Conservation (phyloP, 345 rosid species). For the Lepidium africanum region DNA sequence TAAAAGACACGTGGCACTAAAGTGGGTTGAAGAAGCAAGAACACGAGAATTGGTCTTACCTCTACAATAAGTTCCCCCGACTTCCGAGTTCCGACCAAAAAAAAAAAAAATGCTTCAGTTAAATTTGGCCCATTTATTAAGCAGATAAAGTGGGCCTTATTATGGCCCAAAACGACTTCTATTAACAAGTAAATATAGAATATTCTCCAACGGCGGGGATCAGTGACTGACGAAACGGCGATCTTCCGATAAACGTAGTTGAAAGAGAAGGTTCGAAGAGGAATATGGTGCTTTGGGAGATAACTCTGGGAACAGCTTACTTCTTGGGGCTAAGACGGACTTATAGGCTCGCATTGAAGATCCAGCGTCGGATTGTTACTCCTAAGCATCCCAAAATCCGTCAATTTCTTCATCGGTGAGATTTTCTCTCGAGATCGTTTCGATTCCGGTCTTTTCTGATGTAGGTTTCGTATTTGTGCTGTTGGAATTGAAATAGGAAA, state of each 20-base stretch:
- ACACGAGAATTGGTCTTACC: background rate
- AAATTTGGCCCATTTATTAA: background rate
- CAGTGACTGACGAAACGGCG: background rate
- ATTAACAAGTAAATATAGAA: background rate
- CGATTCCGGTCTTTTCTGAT: background rate
- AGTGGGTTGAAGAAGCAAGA: background rate
- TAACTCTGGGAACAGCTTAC: constrained; percentile 79
- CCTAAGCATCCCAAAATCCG: constrained; percentile 58
- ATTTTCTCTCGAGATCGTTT: background rate
- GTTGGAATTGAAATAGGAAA: background rate
- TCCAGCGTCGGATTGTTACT: constrained; percentile 57
- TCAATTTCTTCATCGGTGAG: constrained; percentile 51
- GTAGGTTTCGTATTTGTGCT: background rate
- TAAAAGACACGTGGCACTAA: background rate
- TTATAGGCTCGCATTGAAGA: constrained; percentile 58
- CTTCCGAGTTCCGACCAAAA: no score
- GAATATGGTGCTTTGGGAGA: constrained; percentile 89
- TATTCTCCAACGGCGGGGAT: background rate
- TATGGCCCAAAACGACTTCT: background rate
- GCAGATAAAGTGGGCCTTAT: background rate
- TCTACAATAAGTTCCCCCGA: no score
- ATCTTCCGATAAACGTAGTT: background rate
- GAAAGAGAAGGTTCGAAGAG: background rate
- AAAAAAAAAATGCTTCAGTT: background rate
- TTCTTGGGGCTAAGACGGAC: constrained; percentile 79